Base-by-base conservation (phyloP, 345 rosid species). In the Gossypium thurberi region DNA sequence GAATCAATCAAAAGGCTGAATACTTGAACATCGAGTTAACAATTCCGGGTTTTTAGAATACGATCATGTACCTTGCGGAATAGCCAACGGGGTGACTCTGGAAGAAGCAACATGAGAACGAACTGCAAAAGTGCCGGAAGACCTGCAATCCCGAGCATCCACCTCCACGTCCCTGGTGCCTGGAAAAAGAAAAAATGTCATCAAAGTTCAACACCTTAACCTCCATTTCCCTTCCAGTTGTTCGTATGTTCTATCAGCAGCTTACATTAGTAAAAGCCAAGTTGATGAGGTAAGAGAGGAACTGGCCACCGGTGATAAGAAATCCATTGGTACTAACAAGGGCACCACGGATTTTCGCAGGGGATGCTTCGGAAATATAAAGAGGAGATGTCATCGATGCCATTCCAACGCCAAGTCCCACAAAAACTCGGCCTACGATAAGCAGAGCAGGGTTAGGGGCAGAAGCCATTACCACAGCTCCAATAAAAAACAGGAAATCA, bases 71-170 rank as follows among this genome's bases (percentile, higher is more conserved):
- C 98, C 89, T 89, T 89, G 72, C 96, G 91, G 75, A 75, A 94
- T 51, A 94, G 82, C 98, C 96, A 91, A 55, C 98, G 93, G 0
- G 98, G 98, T 1, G 98, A 91, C 76, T 94, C 96, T 0, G 97
- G 98, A 60, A 94, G 97, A 14, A 81, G 44, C 52, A 87, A 56
- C 98, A 94, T 90, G 37, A 94, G 71, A 26, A 81, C 1, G 79
- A 94, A 90, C 84, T 94, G 98, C 62, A 91, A 18, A 42, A 94
- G 74, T 69, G 98, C 97, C 20, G 97, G 97, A 74, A 91, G 0
- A 9, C 89, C 93, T 1, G 97, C 97, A 61, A 94, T 78, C 21
- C 98, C 97, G 10, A 91, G 97, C 98, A 94, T 94, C 98, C 98
- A 94, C 44, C 97, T 84, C 98, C 98, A 94, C 0, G 97, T 87